Conservation (phyloP, 2,329 filamentous ascomycete genomes). For the Diaporthe citri region DNA sequence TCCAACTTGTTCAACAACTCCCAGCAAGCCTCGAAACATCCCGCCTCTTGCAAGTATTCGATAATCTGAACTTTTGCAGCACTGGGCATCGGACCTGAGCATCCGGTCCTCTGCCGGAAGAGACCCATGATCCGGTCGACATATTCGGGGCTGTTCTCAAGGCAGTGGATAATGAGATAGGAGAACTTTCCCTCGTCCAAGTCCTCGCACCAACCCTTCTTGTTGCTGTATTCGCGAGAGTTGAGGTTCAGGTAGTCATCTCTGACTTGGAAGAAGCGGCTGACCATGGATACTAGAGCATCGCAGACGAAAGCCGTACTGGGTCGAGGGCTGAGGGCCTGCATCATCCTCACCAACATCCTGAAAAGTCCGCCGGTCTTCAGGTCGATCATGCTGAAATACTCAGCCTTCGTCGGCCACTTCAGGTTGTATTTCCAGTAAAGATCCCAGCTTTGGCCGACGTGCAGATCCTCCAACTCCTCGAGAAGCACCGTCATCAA, state of each 20-base stretch:
- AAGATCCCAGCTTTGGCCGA: conserved; percentile 46
- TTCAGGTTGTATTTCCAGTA: conserved; percentile 43
- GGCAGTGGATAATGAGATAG: conserved; percentile 5
- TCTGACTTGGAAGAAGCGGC: conserved; percentile 20
- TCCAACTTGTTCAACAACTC: conserved; percentile 3
- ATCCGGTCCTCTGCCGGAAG: conserved; percentile 11
- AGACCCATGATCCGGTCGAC: conserved; percentile 14
- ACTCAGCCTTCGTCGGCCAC: conserved; percentile 42
- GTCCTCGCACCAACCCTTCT: conserved; percentile 22
- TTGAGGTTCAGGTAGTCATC: conserved; percentile 27
- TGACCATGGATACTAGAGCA: not conserved
- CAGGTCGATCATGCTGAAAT: conserved; percentile 45
- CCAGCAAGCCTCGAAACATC: conserved; percentile 10
- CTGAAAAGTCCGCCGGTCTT: conserved; percentile 26
- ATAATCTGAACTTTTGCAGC: conserved; percentile 9
- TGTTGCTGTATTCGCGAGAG: not conserved
- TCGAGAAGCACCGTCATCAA: conserved; percentile 4
- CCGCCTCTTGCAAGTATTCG: conserved; percentile 1
- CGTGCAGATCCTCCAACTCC: conserved; percentile 39
- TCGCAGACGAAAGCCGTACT: not conserved
- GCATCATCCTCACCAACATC: conserved; percentile 17
- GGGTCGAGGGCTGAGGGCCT: not conserved
- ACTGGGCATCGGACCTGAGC: not conserved
- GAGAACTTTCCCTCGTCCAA: conserved; percentile 25
- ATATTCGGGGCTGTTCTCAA: not conserved